A percentile compares a stretch with the other conserved stretches of the same genome.
Conservation (phyloP, 1,139 yeast species). For the Hansenula lynferdii region DNA sequence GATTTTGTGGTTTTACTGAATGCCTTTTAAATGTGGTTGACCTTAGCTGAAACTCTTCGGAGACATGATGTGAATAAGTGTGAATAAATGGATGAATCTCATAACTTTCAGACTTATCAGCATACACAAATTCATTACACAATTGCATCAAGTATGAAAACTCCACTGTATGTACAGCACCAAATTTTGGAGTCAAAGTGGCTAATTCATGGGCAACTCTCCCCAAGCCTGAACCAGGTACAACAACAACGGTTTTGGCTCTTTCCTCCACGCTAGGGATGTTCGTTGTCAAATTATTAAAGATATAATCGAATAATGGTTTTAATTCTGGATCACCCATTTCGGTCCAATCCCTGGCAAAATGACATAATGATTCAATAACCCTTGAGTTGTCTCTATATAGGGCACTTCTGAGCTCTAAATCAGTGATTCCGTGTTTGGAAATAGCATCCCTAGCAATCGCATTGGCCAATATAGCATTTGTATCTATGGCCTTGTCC, state of each 20-base stretch:
- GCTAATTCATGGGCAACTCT: constrained; percentile 64
- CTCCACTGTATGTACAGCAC: constrained; percentile 64
- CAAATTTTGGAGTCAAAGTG: constrained; percentile 26
- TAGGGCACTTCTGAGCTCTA: constrained; percentile 32
- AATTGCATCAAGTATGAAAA: constrained; percentile 66
- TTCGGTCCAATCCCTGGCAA: constrained; percentile 66
- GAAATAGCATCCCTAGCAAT: constrained; percentile 39
- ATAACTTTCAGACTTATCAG: constrained; percentile 6
- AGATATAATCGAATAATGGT: constrained; percentile 50
- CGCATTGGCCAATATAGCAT: constrained; percentile 40
- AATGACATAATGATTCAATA: constrained; percentile 69
- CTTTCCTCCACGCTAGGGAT: constrained; percentile 24
- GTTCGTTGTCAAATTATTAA: constrained; percentile 26
- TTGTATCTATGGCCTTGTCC: constrained; percentile 39
- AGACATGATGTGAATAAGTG: constrained; percentile 63
- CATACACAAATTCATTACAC: constrained; percentile 53
- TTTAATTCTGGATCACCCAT: constrained; percentile 41
- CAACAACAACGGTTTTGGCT: constrained; percentile 42
- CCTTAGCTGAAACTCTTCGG: constrained; percentile 48
- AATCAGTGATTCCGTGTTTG: constrained; percentile 37
- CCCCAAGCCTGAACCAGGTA: constrained; percentile 83
- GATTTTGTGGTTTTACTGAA: constrained; percentile 37
- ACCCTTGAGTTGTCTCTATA: constrained; percentile 48
- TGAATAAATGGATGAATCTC: constrained; percentile 63
- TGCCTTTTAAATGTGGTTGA: constrained; percentile 33